Base-by-base conservation (phyloP, 345 rosid genomes). In the Eucalyptus polybractea region DNA sequence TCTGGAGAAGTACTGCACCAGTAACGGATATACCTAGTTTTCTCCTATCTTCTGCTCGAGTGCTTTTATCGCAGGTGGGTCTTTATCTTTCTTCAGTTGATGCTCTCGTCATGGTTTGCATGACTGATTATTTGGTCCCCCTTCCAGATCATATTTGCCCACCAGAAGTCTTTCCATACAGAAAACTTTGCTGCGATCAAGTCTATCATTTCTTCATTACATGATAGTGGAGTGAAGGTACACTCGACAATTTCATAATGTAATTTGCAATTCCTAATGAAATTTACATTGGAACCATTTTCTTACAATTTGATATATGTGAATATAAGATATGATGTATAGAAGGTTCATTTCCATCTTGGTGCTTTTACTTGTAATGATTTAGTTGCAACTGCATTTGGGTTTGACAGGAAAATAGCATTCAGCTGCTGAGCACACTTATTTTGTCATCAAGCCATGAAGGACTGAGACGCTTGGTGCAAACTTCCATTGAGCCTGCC, bases 81-180 rank as follows among this genome's bases (percentile, higher is more conserved):
- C 88, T 88, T 85, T 90, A 45, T 88, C 85, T 33, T 37, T 3
- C 24, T 67, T 27, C 24, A 4, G 15, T 29, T 87, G 51, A 45
- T 87, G 58, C 33, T 88, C 62, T 24, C 87, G 50, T 42, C 49
- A 37, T 88, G 10, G 10, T 86, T n/a, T 42, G 14, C 33, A 62
- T 37, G 24, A 47, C n/a, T 50, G 13, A 80, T 93, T 44, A 88
- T 89, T 29, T 88, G 88, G 31, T 88, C 65, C 89, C 88, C n/a
- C 88, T 91, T 91, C 88, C 94, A 97, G 99, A 95, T 97, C 37
- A 91, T 97, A 83, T 92, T 91, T 92, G 93, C 96, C 49, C 98
- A 97, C 92, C 87, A 91, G 87, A 94, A 94, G 90, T 93, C 95
- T 62, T 97, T 93, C 93, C 94, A 92, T 88, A 93, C 93, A 83